These are phyloP conservation scores for Fraxinus dipetala DNA, from an alignment of 305 asterid genomes.

Conservation along the genomic window DNA sequence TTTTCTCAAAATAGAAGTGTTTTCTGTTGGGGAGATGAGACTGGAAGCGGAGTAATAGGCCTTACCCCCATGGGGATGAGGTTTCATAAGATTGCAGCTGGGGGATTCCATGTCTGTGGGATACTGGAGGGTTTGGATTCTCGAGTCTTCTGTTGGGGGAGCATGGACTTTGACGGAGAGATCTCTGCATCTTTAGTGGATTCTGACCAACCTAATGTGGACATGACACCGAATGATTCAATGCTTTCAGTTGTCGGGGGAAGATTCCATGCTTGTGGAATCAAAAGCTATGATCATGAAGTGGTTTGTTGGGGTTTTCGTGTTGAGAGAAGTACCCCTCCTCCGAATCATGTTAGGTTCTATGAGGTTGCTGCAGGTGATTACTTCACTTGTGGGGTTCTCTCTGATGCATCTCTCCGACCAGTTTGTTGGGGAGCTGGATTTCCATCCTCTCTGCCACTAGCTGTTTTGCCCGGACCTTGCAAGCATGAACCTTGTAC, in stretches of 20 bases:
- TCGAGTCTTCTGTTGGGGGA: constrained; percentile 45
- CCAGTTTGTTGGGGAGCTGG: constrained; percentile 55
- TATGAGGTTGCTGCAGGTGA: constrained; percentile 52
- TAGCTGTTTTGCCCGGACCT: constrained; percentile 44
- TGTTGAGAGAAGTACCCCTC: constrained; percentile 42
- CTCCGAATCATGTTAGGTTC: constrained; percentile 39
- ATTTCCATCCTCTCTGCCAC: constrained; percentile 42
- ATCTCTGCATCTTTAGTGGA: constrained; percentile 23
- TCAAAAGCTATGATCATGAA: constrained; percentile 36
- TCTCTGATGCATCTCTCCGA: constrained; percentile 28
- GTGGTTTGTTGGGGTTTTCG: constrained; percentile 48
- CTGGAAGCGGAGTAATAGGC: constrained; percentile 35
- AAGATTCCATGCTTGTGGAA: constrained; percentile 47
- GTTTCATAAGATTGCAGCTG: constrained; percentile 45
- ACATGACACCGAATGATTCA: constrained; percentile 34
- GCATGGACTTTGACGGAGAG: constrained; percentile 35
- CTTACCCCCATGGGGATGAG: constrained; percentile 31
- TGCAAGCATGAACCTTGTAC: constrained; percentile 40
- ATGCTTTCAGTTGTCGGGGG: constrained; percentile 45
- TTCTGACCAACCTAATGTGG: constrained; percentile 27
- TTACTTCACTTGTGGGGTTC: constrained; percentile 50
- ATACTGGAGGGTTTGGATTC: constrained; percentile 38
- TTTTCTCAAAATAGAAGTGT: constrained; percentile 42
- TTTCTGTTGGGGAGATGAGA: constrained; percentile 51
- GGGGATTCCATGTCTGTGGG: constrained; percentile 55